A percentile compares a stretch with the other conserved stretches of the same genome.
Evolutionary conservation across 2,329 filamentous ascomycete species (phyloP).

Genomic region (Fusarium vanettenii): DNA sequence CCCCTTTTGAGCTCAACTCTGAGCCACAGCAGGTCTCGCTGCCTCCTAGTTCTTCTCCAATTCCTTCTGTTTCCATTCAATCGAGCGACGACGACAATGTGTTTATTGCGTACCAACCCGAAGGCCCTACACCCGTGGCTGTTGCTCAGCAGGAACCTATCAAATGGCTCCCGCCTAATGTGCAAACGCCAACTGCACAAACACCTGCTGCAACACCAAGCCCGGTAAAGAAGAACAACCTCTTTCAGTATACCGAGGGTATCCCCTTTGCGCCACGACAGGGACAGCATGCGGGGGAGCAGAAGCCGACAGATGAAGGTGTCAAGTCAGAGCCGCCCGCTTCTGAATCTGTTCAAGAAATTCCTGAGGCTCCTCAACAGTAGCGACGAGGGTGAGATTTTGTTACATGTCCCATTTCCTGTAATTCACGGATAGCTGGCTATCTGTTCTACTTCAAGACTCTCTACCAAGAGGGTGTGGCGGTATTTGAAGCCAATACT

Average conservation of each 20-base stretch:
- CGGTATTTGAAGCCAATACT: constrained; percentile 13
- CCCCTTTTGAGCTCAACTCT: constrained; percentile 35
- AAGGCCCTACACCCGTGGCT: constrained; percentile 59
- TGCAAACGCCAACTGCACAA: constrained; percentile 48
- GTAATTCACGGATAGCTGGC: constrained; percentile 6
- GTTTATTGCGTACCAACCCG: constrained; percentile 67
- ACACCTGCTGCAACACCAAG: constrained; percentile 50
- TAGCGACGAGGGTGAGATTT: neutral
- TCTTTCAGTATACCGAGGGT: constrained; percentile 55
- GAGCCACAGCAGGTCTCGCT: constrained; percentile 38
- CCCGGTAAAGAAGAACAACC: constrained; percentile 49
- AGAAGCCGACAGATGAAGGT: neutral
- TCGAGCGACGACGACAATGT: constrained; percentile 49
- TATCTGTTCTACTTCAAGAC: constrained; percentile 9
- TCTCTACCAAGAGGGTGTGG: constrained; percentile 5
- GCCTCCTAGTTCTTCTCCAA: constrained; percentile 46
- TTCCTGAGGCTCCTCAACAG: constrained; percentile 10
- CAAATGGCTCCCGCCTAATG: constrained; percentile 65
- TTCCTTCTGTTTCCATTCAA: constrained; percentile 44
- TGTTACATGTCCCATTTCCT: neutral
- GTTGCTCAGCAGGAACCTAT: constrained; percentile 55
- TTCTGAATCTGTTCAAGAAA: constrained; percentile 6
- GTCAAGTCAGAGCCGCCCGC: neutral
- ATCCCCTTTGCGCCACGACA: constrained; percentile 60
- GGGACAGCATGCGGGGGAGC: constrained; percentile 7